Base-by-base conservation (phyloP, 345 rosid species). In the Microcos paniculata region DNA sequence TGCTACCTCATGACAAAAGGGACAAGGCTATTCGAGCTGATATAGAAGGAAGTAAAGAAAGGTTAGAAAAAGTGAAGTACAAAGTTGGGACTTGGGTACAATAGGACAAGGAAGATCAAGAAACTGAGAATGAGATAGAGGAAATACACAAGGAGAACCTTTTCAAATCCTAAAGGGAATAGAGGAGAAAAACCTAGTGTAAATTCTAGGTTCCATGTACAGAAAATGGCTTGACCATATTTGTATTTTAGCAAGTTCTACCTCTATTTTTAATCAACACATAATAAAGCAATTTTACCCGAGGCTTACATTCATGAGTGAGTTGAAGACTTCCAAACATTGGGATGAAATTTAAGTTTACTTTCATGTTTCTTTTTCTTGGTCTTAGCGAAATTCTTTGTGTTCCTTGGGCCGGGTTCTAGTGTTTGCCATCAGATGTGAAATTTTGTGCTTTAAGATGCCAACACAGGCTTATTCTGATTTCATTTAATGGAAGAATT, bases 11-110 rank as follows among this genome's bases (percentile, higher is more conserved):
- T 72, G 91, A 87, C 19, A 86, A 76, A 82, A 88, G 99, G 80
- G 91, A 86, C 53, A 87, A 85, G 78, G 98, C 87, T 21, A 95
- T 93, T 70, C 82, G 76, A 79, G 90, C 87, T 56, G 93, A 93
- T 76, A 87, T 91, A 61, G 91, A 62, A n/a, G n/a, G n/a, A n/a
- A 80, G 84, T 21, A 83, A 86, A 63, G 91, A 88, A 70, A 92
- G 86, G 84, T 48, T 78, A 58, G 90, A 90, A 75, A 94, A 89
- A 85, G 30, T 88, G 85, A 85, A 80, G 80, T 81, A 61, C 45
- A 88, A 72, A 72, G 67, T 42, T 33, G 83, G n/a, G n/a, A n/a
- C n/a, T n/a, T n/a, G n/a, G 73, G 75, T 71, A 62, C 55, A 45
- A 35, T 58, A 73, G 76, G 65, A 72, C 75, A 51, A 76, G 71